Evolutionary conservation across 129 eudicot species (phyloP).

Genomic region (Dittrichia graveolens): DNA sequence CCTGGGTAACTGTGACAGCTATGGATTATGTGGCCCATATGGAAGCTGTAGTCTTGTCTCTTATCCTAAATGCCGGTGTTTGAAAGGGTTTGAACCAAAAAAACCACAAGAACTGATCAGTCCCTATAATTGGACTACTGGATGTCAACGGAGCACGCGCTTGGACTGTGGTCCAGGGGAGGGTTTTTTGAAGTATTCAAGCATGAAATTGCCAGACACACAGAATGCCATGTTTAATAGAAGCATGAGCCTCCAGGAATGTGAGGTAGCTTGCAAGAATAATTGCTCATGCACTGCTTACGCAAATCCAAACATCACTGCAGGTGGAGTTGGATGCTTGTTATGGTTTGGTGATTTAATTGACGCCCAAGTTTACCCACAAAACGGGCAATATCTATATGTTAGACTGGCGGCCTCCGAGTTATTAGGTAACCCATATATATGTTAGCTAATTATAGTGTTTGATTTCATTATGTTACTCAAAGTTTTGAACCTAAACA

Average conservation of each 20-base stretch:
- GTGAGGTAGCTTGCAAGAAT: slow-evolving; percentile 37
- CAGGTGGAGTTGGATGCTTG: slow-evolving; percentile 53
- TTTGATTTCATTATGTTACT: too few relatives aligned
- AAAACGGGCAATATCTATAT: slow-evolving; percentile 39
- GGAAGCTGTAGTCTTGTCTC: slow-evolving; percentile 18
- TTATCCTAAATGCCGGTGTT: slow-evolving; percentile 35
- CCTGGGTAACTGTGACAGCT: slow-evolving; percentile 23
- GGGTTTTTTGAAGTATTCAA: slow-evolving; percentile 27
- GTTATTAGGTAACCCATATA: slow-evolving; percentile 13
- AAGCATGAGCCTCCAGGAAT: slow-evolving; percentile 21
- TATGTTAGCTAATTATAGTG: not conserved
- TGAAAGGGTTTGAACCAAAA: slow-evolving; percentile 39
- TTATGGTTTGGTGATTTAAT: slow-evolving; percentile 34
- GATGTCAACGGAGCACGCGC: slow-evolving; percentile 23
- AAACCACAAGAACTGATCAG: slow-evolving; percentile 1
- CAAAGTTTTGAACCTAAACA: too few relatives aligned
- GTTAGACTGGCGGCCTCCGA: slow-evolving; percentile 37
- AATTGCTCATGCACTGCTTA: slow-evolving; percentile 39
- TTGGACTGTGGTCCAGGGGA: slow-evolving; percentile 34
- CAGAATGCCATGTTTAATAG: slow-evolving; percentile 8
- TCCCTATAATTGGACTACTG: slow-evolving; percentile 27
- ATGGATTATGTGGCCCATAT: slow-evolving; percentile 28
- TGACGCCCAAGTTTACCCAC: slow-evolving; percentile 22
- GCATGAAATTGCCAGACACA: slow-evolving; percentile 39
- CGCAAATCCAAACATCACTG: slow-evolving; percentile 31